These are phyloP conservation scores for Talaromyces trachyspermus DNA, from an alignment of 495 filamentous ascomycete genomes.

Conservation along the genomic window DNA sequence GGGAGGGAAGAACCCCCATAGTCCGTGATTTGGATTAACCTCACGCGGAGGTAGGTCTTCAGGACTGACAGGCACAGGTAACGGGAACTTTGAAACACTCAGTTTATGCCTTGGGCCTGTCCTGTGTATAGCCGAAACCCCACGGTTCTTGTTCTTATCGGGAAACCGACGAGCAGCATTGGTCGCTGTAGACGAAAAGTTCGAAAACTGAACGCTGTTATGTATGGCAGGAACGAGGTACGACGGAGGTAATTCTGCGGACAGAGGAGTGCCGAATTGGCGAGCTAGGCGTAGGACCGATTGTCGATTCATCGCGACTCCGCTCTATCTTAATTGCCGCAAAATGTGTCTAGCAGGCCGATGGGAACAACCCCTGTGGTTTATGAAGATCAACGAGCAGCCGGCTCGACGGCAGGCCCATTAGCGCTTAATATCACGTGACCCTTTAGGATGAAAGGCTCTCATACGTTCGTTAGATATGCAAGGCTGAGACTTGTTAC, in stretches of 20 bases:
- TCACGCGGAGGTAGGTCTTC: conserved; percentile 35
- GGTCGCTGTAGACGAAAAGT: conserved; percentile 37
- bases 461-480: too few relatives aligned
- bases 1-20: conserved; percentile 86
- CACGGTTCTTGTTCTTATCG: conserved; percentile 50
- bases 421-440: conserved; percentile 1
- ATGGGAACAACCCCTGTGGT: not conserved
- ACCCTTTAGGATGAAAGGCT: not conserved
- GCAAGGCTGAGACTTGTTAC: too few relatives aligned
- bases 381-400: not conserved
- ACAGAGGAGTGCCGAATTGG: conserved; percentile 22
- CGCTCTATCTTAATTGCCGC: too few relatives aligned
- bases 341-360: too few relatives aligned
- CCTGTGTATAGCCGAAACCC: conserved; percentile 69
- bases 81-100: conserved; percentile 57
- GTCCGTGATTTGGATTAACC: conserved; percentile 66
- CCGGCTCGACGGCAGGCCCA: not conserved
- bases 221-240: conserved; percentile 40
- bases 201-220: conserved; percentile 34
- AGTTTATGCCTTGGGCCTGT: conserved; percentile 67
- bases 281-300: conserved; percentile 27
- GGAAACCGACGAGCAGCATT: conserved; percentile 26
- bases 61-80: conserved; percentile 62
- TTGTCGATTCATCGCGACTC: conserved; percentile 35
- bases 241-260: conserved; percentile 34